A percentile compares a stretch with the other conserved stretches of the same genome.
These are phyloP conservation scores for Blastomyces parvus DNA, from an alignment of 2,329 filamentous ascomycete species.

Conservation along the genomic window DNA sequence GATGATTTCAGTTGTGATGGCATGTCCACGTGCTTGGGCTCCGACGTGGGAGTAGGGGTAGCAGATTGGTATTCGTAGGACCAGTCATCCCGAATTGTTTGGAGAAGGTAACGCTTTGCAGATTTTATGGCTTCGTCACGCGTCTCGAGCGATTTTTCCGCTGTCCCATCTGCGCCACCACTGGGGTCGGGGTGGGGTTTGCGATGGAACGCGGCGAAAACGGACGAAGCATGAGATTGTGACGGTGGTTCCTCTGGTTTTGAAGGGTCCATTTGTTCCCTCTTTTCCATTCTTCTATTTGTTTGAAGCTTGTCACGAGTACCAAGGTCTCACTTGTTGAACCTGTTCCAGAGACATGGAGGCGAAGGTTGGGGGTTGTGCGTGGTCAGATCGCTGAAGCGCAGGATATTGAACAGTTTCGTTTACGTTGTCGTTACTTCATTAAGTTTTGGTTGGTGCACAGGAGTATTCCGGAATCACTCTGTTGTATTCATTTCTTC, in stretches of 20 bases:
- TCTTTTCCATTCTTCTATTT: neutral
- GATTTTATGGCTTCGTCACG: conserved; percentile 34
- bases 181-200: conserved; percentile 17
- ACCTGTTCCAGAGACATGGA: neutral
- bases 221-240: conserved; percentile 11
- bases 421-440: neutral
- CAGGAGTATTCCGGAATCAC: neutral
- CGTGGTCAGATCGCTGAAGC: neutral
- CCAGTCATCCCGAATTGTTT: conserved; percentile 37
- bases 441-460: neutral
- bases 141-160: conserved; percentile 18
- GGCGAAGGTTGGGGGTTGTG: neutral
- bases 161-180: conserved; percentile 1
- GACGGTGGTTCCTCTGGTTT: neutral
- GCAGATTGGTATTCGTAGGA: conserved; percentile 21
- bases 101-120: conserved; percentile 33
- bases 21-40: neutral
- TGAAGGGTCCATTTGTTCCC: neutral
- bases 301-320: neutral
- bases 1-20: conserved; percentile 2
- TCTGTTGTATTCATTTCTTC: neutral
- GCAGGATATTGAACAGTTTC: neutral
- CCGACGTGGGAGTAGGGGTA: conserved; percentile 6
- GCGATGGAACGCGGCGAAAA: conserved; percentile 18
- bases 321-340: neutral